phyloP scores from a whole-genome alignment of 2,329 filamentous ascomycete genomes.

The Achaetomium macrosporum region DNA sequence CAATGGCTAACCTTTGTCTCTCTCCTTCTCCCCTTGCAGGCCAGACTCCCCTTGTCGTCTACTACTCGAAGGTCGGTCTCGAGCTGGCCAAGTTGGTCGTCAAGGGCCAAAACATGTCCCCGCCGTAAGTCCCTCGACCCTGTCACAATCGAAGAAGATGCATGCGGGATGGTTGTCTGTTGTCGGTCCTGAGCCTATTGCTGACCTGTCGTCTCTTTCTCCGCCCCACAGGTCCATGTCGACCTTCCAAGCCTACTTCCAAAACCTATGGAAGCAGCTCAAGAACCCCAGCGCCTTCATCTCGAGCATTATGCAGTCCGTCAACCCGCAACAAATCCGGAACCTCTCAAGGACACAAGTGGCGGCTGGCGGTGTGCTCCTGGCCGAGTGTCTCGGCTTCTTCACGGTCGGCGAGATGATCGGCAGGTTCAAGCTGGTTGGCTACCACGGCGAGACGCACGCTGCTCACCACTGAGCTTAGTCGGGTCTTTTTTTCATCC shows the following conservation, averaged over 20 bases:
- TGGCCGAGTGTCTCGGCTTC: slow-evolving; percentile 87
- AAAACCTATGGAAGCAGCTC: slow-evolving; percentile 64
- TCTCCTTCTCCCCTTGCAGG: slow-evolving; percentile 44
- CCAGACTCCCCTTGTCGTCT: slow-evolving; percentile 77
- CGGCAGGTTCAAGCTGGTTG: slow-evolving; percentile 89
- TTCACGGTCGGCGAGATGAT: slow-evolving; percentile 98
- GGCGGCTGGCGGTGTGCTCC: slow-evolving; percentile 66
- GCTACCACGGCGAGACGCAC: slow-evolving; percentile 69
- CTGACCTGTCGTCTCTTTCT: slow-evolving; percentile 7
- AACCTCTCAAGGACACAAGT: slow-evolving; percentile 67
- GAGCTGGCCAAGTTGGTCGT: slow-evolving; percentile 87
- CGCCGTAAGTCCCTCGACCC: slow-evolving; percentile 65
- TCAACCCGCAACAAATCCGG: slow-evolving; percentile 53
- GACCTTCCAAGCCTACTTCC: slow-evolving; percentile 83
- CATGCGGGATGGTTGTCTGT: background rate
- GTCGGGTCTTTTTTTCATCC: background rate
- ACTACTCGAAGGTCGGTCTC: slow-evolving; percentile 84
- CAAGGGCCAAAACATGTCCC: slow-evolving; percentile 82
- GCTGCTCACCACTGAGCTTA: slow-evolving; percentile 52
- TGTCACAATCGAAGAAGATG: background rate
- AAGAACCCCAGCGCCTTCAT: slow-evolving; percentile 61
- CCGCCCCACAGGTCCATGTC: slow-evolving; percentile 55
- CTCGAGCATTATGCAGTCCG: slow-evolving; percentile 51
- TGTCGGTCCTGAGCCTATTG: slow-evolving; percentile 3
- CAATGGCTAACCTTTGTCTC: slow-evolving; percentile 17